Conservation (phyloP, 371 early-diverging fungal genomes). For the Lichtheimia ramosa region DNA sequence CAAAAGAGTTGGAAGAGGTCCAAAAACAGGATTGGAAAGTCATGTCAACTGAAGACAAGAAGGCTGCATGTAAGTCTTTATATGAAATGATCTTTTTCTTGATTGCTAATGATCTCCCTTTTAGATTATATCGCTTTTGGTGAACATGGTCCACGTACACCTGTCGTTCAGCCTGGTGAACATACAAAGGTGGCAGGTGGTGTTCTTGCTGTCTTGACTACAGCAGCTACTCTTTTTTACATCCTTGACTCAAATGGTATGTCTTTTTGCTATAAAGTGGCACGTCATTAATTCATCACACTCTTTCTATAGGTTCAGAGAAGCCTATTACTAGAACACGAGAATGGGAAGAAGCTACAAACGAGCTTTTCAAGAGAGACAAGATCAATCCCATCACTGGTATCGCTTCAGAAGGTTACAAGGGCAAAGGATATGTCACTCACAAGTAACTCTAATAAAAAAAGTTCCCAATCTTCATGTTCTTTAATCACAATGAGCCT, state of each 20-base stretch:
- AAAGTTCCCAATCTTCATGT: too few relatives aligned
- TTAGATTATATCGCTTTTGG: conserved; percentile 92
- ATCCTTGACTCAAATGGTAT: conserved; percentile 72
- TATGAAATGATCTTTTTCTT: too few relatives aligned
- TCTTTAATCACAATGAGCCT: too few relatives aligned
- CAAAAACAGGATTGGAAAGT: conserved; percentile 96
- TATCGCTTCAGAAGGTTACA: conserved; percentile 83
- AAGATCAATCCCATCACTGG: conserved; percentile 92
- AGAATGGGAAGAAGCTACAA: conserved; percentile 94
- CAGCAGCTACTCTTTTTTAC: conserved; percentile 66
- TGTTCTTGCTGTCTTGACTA: conserved; percentile 58
- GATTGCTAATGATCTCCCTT: background rate
- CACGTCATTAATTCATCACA: background rate
- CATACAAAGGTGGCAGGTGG: conserved; percentile 74
- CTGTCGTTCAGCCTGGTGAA: conserved; percentile 73
- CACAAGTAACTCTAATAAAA: background rate
- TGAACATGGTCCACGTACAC: conserved; percentile 89
- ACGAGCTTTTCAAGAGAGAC: conserved; percentile 78
- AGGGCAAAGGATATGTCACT: conserved; percentile 72
- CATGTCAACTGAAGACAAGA: conserved; percentile 90
- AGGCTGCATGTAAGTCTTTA: conserved; percentile 78
- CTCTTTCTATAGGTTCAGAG: conserved; percentile 46
- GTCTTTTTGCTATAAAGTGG: background rate
- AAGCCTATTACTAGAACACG: conserved; percentile 76
- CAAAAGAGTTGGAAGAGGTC: conserved; percentile 76